Evolutionary conservation across 1,284 basidiomycete species (phyloP).

Genomic region (Pseudozyma tsukubaensis): DNA sequence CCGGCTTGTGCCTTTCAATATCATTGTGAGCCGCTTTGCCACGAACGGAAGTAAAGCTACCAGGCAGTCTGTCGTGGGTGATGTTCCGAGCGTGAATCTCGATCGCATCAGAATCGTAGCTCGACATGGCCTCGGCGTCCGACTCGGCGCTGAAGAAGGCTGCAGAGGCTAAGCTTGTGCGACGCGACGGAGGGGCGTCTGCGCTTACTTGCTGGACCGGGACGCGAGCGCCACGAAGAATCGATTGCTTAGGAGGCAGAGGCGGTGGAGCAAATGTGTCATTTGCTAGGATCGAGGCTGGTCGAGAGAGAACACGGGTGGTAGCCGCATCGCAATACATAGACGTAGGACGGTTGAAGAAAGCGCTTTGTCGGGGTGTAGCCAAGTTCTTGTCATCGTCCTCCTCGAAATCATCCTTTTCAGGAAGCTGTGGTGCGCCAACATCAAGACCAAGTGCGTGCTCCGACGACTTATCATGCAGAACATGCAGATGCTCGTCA

Average conservation of each 20-base stretch:
- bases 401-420: background rate
- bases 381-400: background rate
- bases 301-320: conserved; percentile 7
- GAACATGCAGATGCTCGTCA: conserved; percentile 11
- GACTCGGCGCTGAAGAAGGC: conserved; percentile 50
- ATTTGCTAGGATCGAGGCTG: conserved; percentile 29
- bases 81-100: conserved; percentile 20
- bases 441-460: conserved; percentile 2
- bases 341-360: conserved; percentile 20
- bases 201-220: background rate
- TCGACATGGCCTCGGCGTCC: conserved; percentile 31
- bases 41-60: conserved; percentile 23
- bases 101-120: conserved; percentile 33
- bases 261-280: conserved; percentile 60
- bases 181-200: conserved; percentile 15
- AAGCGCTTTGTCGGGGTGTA: conserved; percentile 18
- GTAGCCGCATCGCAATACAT: conserved; percentile 33
- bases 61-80: conserved; percentile 16
- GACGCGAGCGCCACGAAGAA: background rate
- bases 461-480: background rate
- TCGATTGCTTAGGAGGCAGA: conserved; percentile 39
- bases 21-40: background rate
- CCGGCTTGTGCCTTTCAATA: conserved; percentile 49
- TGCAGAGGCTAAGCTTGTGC: conserved; percentile 38
- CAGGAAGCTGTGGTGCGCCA: background rate